phyloP scores from a whole-genome alignment of 2,329 filamentous ascomycete genomes.

The Verticillium tricorpus region DNA sequence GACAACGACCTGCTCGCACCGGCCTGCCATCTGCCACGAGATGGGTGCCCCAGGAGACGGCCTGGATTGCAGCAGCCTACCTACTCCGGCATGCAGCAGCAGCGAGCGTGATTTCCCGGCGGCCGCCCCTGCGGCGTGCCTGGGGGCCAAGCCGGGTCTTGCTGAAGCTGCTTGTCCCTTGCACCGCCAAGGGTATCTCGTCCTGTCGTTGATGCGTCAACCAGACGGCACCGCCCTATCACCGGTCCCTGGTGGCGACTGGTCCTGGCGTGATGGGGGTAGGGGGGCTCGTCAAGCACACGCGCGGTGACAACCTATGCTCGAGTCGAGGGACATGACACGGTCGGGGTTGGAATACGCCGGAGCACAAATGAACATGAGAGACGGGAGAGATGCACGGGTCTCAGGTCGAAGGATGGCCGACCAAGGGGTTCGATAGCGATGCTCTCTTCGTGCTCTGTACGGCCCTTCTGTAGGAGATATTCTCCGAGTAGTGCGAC shows the following conservation, averaged over 20 bases:
- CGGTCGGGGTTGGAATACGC: background rate
- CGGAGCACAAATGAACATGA: background rate
- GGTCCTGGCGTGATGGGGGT: background rate
- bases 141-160: background rate
- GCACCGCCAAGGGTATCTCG: background rate
- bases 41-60: background rate
- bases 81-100: background rate
- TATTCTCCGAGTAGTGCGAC: constrained; percentile 1
- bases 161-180: background rate
- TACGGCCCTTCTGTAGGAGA: constrained; percentile 2
- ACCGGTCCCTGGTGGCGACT: background rate
- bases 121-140: background rate
- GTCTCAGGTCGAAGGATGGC: background rate
- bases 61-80: background rate
- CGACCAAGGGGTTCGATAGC: background rate
- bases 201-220: background rate
- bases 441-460: background rate
- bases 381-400: background rate
- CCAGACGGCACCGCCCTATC: background rate
- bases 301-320: background rate
- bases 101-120: background rate
- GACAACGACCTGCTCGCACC: background rate
- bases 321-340: background rate
- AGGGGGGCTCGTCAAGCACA: background rate
- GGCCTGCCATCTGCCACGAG: background rate